A percentile compares a stretch with the other conserved stretches of the same genome.
phyloP scores from a whole-genome alignment of 495 filamentous ascomycete genomes.

The Neurospora africana region DNA sequence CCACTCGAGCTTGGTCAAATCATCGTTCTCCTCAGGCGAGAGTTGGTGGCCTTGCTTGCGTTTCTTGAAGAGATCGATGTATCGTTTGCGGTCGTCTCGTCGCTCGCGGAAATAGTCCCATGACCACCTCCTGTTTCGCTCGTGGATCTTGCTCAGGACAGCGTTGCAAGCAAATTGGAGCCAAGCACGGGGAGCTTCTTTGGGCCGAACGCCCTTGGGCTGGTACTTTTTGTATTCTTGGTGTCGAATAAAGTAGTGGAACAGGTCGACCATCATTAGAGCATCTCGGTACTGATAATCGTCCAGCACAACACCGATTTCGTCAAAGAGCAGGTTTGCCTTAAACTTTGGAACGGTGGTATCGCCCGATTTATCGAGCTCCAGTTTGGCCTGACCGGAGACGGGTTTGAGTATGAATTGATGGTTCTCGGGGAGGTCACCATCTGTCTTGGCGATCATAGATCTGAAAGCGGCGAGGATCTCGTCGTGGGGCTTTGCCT shows the following conservation, averaged over 20 bases:
- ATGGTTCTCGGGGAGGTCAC: slow-evolving; percentile 42
- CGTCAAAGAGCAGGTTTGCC: slow-evolving; percentile 82
- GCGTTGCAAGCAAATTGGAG: slow-evolving; percentile 79
- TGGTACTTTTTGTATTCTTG: slow-evolving; percentile 94
- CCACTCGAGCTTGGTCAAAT: slow-evolving; percentile 66
- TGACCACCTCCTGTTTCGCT: slow-evolving; percentile 79
- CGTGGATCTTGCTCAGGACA: slow-evolving; percentile 85
- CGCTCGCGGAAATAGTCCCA: slow-evolving; percentile 92
- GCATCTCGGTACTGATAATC: slow-evolving; percentile 95
- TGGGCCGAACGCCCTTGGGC: slow-evolving; percentile 68
- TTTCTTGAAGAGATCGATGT: slow-evolving; percentile 93
- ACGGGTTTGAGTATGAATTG: slow-evolving; percentile 95
- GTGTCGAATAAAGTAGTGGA: slow-evolving; percentile 96
- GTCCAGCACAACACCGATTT: slow-evolving; percentile 89
- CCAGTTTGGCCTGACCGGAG: slow-evolving; percentile 80
- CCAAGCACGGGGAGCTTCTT: slow-evolving; percentile 89
- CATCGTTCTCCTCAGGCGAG: slow-evolving; percentile 54
- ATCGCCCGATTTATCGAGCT: slow-evolving; percentile 84
- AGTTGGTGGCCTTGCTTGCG: slow-evolving; percentile 69
- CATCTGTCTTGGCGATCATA: slow-evolving; percentile 62
- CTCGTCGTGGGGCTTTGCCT: slow-evolving; percentile 48
- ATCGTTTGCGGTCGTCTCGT: slow-evolving; percentile 76
- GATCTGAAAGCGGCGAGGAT: slow-evolving; percentile 64
- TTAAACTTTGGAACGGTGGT: slow-evolving; percentile 78
- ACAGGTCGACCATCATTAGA: slow-evolving; percentile 94